These are phyloP conservation scores for Emydomyces testavorans DNA, from an alignment of 2,329 filamentous ascomycete genomes.

Conservation along the genomic window DNA sequence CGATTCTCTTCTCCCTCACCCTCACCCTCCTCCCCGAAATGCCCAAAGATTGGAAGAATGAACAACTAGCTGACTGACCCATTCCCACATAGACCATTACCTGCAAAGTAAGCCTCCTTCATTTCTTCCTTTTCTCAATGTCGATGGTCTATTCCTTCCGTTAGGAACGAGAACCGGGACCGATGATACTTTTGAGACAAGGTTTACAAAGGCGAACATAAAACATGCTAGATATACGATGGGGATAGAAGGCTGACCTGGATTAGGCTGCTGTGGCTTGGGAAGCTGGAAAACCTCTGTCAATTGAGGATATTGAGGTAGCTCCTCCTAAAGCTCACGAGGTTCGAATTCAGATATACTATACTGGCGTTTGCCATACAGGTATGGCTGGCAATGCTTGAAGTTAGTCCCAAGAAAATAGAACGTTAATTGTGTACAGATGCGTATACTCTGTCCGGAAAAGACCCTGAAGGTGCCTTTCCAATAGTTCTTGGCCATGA, in stretches of 20 bases:
- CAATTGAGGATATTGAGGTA: slow-evolving; percentile 87
- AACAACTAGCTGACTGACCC: background rate
- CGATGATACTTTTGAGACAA: no score
- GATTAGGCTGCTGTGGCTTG: slow-evolving; percentile 80
- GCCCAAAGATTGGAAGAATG: no score
- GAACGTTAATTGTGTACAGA: slow-evolving; percentile 39
- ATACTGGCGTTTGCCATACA: slow-evolving; percentile 98
- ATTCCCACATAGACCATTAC: slow-evolving; percentile 60
- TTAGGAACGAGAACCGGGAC: no score
- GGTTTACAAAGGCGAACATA: no score
- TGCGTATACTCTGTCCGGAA: slow-evolving; percentile 89
- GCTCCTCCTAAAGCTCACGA: slow-evolving; percentile 79
- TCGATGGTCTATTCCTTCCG: background rate
- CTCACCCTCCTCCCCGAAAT: no score
- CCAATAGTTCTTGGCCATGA: slow-evolving; percentile 82
- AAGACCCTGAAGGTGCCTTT: slow-evolving; percentile 93
- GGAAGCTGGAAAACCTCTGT: slow-evolving; percentile 84
- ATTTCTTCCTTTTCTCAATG: background rate
- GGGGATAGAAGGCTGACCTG: slow-evolving; percentile 1
- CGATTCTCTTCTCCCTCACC: slow-evolving; percentile 6
- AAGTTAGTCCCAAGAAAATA: background rate
- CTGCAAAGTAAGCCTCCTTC: slow-evolving; percentile 53
- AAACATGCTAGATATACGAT: no score
- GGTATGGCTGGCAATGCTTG: slow-evolving; percentile 41
- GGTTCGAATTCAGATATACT: slow-evolving; percentile 92